phyloP scores from a whole-genome alignment of 257 asterid species.

The Petunia axillaris region DNA sequence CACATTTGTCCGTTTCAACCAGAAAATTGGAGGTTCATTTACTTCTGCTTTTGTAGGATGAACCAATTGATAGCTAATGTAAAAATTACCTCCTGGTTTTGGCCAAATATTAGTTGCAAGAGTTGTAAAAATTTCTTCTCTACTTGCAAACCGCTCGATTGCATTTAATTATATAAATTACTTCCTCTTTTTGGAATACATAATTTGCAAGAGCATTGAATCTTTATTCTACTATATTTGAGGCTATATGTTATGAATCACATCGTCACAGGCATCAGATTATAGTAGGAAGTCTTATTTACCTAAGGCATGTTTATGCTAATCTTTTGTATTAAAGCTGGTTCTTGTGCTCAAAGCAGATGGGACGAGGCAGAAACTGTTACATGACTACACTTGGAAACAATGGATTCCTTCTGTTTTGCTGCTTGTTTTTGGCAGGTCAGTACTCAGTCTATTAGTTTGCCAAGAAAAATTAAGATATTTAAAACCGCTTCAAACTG shows the following conservation, averaged over 20 bases:
- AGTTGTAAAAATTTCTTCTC: neutral
- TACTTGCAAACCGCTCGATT: neutral
- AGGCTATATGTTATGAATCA: neutral
- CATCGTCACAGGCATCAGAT: neutral
- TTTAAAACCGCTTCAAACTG: too few species aligned
- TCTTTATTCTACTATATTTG: neutral
- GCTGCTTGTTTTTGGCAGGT: slow-evolving; percentile 23
- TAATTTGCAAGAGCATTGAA: neutral
- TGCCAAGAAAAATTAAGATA: neutral
- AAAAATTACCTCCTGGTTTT: neutral
- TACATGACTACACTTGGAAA: slow-evolving; percentile 17
- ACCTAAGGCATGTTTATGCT: neutral
- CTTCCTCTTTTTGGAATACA: slow-evolving; percentile 1
- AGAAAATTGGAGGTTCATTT: neutral
- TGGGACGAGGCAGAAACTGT: neutral
- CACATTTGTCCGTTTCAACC: neutral
- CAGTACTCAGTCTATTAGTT: neutral
- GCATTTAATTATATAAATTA: neutral
- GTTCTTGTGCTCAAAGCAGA: too few species aligned
- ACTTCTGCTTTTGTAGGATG: neutral
- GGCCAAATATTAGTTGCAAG: neutral
- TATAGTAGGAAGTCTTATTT: neutral
- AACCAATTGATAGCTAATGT: neutral
- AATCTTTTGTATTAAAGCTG: neutral
- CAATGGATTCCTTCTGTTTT: neutral